Conservation (phyloP, 2,329 filamentous ascomycete genomes). For the Fonsecaea pugnacius region DNA sequence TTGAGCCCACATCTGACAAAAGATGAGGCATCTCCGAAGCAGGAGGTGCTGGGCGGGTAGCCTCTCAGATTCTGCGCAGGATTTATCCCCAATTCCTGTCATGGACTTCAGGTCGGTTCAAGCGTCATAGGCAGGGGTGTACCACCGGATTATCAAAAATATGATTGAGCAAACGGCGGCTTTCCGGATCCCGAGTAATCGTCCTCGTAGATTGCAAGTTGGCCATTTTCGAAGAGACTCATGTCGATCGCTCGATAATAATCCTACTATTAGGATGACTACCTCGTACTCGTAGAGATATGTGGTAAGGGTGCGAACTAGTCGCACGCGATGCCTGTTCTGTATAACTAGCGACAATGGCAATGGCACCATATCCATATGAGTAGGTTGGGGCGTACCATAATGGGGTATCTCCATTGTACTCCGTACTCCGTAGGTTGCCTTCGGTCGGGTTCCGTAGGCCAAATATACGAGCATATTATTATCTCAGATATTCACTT, state of each 20-base stretch:
- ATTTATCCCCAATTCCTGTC: background rate
- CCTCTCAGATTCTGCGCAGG: background rate
- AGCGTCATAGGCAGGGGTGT: background rate
- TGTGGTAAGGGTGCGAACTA: background rate
- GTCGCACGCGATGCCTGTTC: background rate
- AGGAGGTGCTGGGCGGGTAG: slow-evolving; percentile 16
- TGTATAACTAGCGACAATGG: background rate
- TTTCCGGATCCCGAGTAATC: background rate
- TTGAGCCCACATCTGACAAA: slow-evolving; percentile 7
- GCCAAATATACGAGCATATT: too few species aligned
- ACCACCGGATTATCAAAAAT: background rate
- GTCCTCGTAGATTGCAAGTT: background rate
- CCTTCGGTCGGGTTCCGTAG: too few species aligned
- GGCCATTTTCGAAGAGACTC: background rate
- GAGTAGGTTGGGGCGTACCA: background rate
- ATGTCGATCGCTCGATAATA: background rate
- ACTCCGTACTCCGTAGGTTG: background rate
- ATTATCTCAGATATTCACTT: background rate
- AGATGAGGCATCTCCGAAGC: slow-evolving; percentile 8
- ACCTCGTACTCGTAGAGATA: background rate
- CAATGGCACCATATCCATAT: background rate
- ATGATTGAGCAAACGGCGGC: background rate
- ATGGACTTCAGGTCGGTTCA: background rate
- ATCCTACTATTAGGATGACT: background rate
- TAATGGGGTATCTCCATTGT: background rate